Base-by-base conservation (phyloP, 176 grass and related monocot species). In the Cocos nucifera region DNA sequence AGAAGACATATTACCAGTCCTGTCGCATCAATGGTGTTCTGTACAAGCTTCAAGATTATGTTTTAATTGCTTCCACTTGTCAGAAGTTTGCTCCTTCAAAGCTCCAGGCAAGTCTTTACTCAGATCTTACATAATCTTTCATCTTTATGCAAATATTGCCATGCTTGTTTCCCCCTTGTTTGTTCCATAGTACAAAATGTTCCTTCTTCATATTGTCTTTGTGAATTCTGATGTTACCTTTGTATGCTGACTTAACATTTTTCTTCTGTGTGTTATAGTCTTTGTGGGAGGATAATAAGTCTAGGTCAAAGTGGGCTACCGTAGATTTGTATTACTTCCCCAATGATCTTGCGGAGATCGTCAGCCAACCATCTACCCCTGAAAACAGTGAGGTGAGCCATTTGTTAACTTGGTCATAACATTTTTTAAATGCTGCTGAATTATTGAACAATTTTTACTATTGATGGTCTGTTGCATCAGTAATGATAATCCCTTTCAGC, bases 281-380 rank as follows among this genome's bases (percentile, higher is more conserved):
- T 54, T 56, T 84, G 55, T 84, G 75, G 81, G 70, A 84, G 69
- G 81, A 84, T 17, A 61, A 71, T 70, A 70, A 65, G 19, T 84
- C 81, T 69, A 58, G 66, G 23, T 84, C 65, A 74, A 84, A 64
- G 72, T 57, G 73, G 66, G 75, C 75, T 65, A 67, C 50, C 61
- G 75, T 84, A 29, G 69, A 69, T 59, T 61, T 59, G 4, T 84
- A 79, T 61, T 48, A 64, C 6, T 75, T 84, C 59, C 65, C 24
- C 24, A 64, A 39, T 0, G 65, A 75, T 20, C 68, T 79, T 71
- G 65, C 75, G 29, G 60, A 78, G 50, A 55, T 19, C 19, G 28
- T 65, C 66, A 48, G 30, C 59, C 77, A 78, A 74, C 81, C 75
- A 39, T 79, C 60, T 65, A 48, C 22, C 52, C 20, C 53, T 68